phyloP scores from a whole-genome alignment of 2,329 filamentous ascomycete species.

The Sclerotinia minor region DNA sequence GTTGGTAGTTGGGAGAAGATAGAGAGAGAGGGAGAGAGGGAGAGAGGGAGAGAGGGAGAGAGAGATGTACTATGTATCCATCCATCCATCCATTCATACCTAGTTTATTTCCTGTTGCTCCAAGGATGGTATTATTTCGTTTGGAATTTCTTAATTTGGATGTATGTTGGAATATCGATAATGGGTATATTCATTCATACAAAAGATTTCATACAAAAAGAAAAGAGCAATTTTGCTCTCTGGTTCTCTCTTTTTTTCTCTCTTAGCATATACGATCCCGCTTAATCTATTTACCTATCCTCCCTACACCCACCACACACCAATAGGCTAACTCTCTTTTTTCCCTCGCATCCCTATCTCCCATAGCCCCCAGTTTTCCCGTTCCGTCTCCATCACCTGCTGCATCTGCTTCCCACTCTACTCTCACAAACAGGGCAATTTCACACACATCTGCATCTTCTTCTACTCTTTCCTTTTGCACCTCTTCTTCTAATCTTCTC shows the following conservation, averaged over 20 bases:
- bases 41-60: no score
- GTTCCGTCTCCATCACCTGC: slow-evolving; percentile 56
- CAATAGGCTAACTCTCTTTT: slow-evolving; percentile 92
- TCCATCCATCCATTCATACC: background rate
- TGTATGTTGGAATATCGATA: background rate
- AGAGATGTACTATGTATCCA: no score
- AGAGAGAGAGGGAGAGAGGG: no score
- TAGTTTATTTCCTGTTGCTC: background rate
- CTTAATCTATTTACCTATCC: slow-evolving; percentile 53
- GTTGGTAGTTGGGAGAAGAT: no score
- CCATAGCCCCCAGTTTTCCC: slow-evolving; percentile 41
- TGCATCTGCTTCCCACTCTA: slow-evolving; percentile 81
- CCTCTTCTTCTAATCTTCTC: slow-evolving; percentile 57
- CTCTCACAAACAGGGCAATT: slow-evolving; percentile 88
- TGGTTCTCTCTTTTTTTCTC: background rate
- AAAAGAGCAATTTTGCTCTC: background rate
- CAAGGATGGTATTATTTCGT: background rate
- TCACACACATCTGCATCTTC: slow-evolving; percentile 54
- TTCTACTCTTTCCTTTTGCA: slow-evolving; percentile 19
- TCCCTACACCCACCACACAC: slow-evolving; percentile 87
- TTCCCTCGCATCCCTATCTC: slow-evolving; percentile 65
- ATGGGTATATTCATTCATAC: background rate
- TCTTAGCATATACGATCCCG: no score
- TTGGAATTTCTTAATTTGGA: background rate
- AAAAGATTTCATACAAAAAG: background rate